Conservation (phyloP, 768 basidiomycete species). For the Plicaturopsis crispa region DNA sequence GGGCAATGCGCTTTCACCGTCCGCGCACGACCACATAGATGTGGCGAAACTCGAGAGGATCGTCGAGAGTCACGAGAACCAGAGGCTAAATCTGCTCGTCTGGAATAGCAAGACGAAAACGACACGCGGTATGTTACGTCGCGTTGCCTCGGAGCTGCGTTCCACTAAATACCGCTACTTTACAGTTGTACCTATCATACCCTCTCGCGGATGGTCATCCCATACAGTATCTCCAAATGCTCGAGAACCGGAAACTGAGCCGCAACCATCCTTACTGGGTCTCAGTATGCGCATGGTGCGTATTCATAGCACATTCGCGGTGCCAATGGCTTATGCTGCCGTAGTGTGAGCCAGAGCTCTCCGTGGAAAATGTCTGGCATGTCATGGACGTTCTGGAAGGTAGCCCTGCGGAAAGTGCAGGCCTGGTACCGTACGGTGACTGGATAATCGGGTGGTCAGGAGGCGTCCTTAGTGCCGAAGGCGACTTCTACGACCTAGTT, state of each 20-base stretch:
- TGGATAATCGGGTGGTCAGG: constrained; percentile 91
- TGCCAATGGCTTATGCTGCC: too few relatives aligned
- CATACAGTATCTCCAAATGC: constrained; percentile 27
- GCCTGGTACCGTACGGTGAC: constrained; percentile 83
- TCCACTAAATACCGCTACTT: not conserved
- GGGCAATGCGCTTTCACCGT: constrained; percentile 52
- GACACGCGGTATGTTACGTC: constrained; percentile 49
- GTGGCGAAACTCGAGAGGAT: constrained; percentile 68
- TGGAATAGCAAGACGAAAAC: constrained; percentile 78
- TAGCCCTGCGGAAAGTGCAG: constrained; percentile 92
- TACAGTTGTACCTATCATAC: constrained; percentile 75
- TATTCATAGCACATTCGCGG: too few relatives aligned
- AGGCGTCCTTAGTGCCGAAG: constrained; percentile 83
- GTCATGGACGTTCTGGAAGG: constrained; percentile 95
- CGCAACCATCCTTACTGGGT: constrained; percentile 87
- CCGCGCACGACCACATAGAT: constrained; percentile 50
- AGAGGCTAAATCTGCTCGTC: constrained; percentile 60
- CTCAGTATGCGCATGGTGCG: constrained; percentile 88
- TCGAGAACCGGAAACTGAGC: constrained; percentile 30
- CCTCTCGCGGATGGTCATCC: constrained; percentile 78
- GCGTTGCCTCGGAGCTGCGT: constrained; percentile 1
- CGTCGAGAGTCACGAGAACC: constrained; percentile 76
- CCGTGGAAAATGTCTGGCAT: constrained; percentile 95
- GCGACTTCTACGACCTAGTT: constrained; percentile 94
- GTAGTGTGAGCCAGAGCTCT: constrained; percentile 85